Evolutionary conservation across 2,329 filamentous ascomycete genomes (phyloP), one percentile per base, ranked within the genome.

Genomic region (Penicillium sp.): DNA sequence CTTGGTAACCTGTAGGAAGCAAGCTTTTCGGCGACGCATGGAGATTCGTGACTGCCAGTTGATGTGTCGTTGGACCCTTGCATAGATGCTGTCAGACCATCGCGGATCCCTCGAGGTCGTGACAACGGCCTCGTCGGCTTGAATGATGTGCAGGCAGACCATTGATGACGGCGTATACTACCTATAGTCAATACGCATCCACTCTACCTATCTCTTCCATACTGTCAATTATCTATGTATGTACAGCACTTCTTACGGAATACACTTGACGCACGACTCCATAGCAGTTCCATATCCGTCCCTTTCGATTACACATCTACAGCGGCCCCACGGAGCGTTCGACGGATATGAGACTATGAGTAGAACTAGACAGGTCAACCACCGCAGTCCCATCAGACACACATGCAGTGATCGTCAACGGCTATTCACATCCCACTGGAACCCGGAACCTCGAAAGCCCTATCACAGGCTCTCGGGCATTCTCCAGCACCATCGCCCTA

Each of bases 391-490:
- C 20, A 17, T 54, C 64, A 61, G 64, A 60, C 47, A 37, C 54
- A 37, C 63, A 63, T 63, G 37, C 38, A 35, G 51, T 58, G 67
- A 67, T 68, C 67, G 63, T 48, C 64, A 67, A 69, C 66, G 64
- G 63, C 63, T 63, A 63, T 58, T 59, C 60, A 55, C 66, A 68
- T 62, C 48, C 25, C 53, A 22, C 48, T 34, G 48, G 22, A n/a
- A 41, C 49, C 22, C 20, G 28, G 17, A 22, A 17, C 31, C 57
- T 54, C 56, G 53, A 55, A 38, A 42, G 51, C 31, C 28, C 57
- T 43, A 50, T 42, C 25, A 12, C 37, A 28, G 25, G 43, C 11
- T 11, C 11, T 7, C 49, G 20, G 20, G 20, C 12, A 54, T 45
- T 43, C 42, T 17, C 35, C 49, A 37, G 20, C 28, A 20, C 35